Base-by-base conservation (phyloP, 2,329 filamentous ascomycete species). In the Aspergillus sclerotialis region DNA sequence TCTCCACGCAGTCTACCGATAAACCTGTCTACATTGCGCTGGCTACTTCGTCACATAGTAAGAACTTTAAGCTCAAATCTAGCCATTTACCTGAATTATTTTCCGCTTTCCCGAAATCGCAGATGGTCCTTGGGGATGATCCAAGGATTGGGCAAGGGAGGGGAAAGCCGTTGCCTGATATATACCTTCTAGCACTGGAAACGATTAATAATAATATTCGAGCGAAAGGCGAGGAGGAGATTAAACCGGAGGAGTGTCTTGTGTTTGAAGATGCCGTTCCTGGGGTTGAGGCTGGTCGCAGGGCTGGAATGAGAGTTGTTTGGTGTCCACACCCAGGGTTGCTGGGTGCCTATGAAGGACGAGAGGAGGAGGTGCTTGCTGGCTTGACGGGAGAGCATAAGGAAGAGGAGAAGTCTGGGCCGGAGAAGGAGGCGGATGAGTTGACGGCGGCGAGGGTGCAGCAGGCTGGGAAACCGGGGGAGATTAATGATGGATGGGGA, bases 201-300 rank as follows among this genome's bases (percentile, higher is more conserved):
- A 84, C 80, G 3, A 82, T 98, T 58, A 98, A 98, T 62, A 75
- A 76, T 28, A 77, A 78, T 11, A 68, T 93, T 5, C 66, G 65
- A 8, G 42, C 69, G 0, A 47, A 52, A 25, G 79, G 82, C 33
- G 66, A 72, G 44, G 66, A 75, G 39, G 69, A 72, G 34, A 81
- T 98, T 43, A 70, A 57, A 35, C 87, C 88, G 0, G 83, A 84
- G 46, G 90, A 96, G 62, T 96, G 92, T 56, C 70, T 98, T 11
- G 92, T 96, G 0, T 96, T 98, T 52, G 92, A 98, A 64, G 92
- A 98, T 61, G 86, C 82, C 29, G 89, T 96, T 2, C 86, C 88
- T 0, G 92, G 92, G 4, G 87, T 95, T 3, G 92, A 98, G 64
- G 79, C 87, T 2, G 92, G 88, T 4, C 72, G 92, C 34, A 77